Evolutionary conservation across 192 early-diverging fungal species (phyloP).

Genomic region (Coemansia reversa): DNA sequence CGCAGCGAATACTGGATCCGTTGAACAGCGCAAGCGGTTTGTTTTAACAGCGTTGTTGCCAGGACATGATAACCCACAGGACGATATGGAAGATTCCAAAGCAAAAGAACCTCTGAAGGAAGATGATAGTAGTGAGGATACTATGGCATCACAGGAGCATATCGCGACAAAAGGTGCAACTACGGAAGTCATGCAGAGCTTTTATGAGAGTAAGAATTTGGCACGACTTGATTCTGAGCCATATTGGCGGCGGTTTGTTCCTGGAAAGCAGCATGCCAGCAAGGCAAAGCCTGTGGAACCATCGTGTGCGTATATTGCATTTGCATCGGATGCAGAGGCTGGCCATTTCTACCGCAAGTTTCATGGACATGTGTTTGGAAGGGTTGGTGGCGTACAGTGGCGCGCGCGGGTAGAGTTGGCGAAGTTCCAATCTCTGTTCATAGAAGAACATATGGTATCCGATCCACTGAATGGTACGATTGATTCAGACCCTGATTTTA

Average conservation of each 20-base stretch:
- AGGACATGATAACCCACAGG: background rate
- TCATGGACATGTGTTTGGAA: conserved; percentile 47
- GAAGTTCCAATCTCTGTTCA: conserved; percentile 24
- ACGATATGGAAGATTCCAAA: background rate
- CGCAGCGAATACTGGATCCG: conserved; percentile 8
- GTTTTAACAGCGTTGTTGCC: conserved; percentile 4
- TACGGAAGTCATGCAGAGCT: background rate
- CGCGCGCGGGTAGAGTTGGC: conserved; percentile 41
- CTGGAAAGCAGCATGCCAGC: conserved; percentile 38
- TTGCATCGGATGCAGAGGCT: conserved; percentile 31
- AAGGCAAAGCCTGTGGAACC: conserved; percentile 31
- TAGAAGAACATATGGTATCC: background rate
- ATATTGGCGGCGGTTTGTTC: conserved; percentile 41
- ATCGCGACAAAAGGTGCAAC: conserved; percentile 22
- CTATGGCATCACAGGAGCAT: background rate
- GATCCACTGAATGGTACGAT: conserved; percentile 34
- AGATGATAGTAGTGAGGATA: background rate
- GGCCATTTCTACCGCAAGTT: conserved; percentile 35
- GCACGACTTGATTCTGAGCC: conserved; percentile 29
- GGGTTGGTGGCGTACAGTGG: conserved; percentile 14
- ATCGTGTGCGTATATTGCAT: conserved; percentile 43
- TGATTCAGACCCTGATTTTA: conserved; percentile 32
- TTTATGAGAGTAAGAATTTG: conserved; percentile 35
- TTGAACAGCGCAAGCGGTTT: conserved; percentile 8
- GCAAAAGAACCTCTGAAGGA: background rate